These are phyloP conservation scores for Cordyceps fumosorosea DNA, from an alignment of 2,329 filamentous ascomycete genomes.

Conservation along the genomic window DNA sequence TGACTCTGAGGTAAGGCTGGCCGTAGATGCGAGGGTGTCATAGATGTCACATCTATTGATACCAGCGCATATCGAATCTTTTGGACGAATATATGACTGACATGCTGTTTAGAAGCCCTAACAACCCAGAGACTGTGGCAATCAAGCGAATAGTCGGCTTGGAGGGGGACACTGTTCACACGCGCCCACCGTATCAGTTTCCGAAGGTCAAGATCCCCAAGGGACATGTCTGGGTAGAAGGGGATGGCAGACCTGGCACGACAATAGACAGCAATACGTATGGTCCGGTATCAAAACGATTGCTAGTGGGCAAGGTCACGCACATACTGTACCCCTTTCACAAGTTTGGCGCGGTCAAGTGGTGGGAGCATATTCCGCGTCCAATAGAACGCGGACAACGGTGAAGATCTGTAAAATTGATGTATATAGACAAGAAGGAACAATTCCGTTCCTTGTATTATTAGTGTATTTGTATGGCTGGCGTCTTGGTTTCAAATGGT, in stretches of 20 bases:
- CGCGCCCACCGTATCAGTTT: slow-evolving; percentile 53
- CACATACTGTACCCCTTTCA: slow-evolving; percentile 64
- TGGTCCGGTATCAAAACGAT: slow-evolving; percentile 68
- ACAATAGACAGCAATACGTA: slow-evolving; percentile 85
- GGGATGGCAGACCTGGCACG: slow-evolving; percentile 66
- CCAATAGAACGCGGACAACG: neutral
- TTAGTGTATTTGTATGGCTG: neutral
- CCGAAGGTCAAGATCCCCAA: slow-evolving; percentile 59
- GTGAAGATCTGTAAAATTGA: neutral
- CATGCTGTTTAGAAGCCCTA: slow-evolving; percentile 54
- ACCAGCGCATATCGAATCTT: neutral
- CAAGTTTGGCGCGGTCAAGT: slow-evolving; percentile 50
- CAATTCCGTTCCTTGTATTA: neutral
- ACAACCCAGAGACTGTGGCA: slow-evolving; percentile 59
- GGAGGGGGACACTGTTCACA: slow-evolving; percentile 69
- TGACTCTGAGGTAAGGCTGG: slow-evolving; percentile 57
- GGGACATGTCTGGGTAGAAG: slow-evolving; percentile 93
- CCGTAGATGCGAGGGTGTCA: neutral
- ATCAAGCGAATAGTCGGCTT: slow-evolving; percentile 82
- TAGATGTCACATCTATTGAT: neutral
- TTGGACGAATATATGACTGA: neutral
- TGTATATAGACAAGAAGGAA: neutral
- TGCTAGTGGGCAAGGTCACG: slow-evolving; percentile 70
- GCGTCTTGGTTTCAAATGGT: neutral
- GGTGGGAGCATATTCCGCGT: slow-evolving; percentile 43